Conservation (phyloP, 345 rosid genomes). For the Capsella bursapastoris region DNA sequence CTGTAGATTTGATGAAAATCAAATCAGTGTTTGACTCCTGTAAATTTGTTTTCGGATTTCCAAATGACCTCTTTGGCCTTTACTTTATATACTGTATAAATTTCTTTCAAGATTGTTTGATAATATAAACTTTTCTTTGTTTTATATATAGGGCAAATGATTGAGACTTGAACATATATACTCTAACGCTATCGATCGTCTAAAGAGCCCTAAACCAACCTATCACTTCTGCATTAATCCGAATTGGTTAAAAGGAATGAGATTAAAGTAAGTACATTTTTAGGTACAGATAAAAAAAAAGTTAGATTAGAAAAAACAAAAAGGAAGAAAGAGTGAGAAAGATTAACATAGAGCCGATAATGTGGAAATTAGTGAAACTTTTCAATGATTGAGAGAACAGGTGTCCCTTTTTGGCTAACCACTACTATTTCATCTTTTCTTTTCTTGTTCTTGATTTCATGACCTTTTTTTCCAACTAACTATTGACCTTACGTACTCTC, state of each 20-base stretch:
- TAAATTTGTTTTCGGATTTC: too few relatives aligned
- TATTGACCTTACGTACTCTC: not conserved
- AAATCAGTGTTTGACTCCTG: too few relatives aligned
- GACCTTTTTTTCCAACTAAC: too few relatives aligned
- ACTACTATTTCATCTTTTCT: conserved; percentile 5
- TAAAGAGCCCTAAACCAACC: not conserved
- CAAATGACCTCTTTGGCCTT: too few relatives aligned
- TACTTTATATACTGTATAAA: too few relatives aligned
- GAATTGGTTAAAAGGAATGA: not conserved
- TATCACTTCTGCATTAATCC: not conserved
- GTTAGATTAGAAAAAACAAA: not conserved
- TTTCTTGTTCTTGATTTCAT: not conserved
- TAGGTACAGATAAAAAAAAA: not conserved
- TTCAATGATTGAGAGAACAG: conserved; percentile 29
- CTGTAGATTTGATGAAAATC: too few relatives aligned
- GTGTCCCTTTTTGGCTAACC: conserved; percentile 23
- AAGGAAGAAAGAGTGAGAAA: not conserved
- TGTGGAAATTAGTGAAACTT: conserved; percentile 37
- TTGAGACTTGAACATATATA: not conserved
- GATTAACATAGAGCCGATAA: conserved; percentile 21
- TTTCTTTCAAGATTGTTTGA: too few relatives aligned
- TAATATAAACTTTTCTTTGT: not conserved
- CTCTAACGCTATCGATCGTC: not conserved
- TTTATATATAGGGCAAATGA: not conserved
- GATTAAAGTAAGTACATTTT: not conserved